Conservation (phyloP, 352 stramenopile species). For the Pythium periplocum region DNA sequence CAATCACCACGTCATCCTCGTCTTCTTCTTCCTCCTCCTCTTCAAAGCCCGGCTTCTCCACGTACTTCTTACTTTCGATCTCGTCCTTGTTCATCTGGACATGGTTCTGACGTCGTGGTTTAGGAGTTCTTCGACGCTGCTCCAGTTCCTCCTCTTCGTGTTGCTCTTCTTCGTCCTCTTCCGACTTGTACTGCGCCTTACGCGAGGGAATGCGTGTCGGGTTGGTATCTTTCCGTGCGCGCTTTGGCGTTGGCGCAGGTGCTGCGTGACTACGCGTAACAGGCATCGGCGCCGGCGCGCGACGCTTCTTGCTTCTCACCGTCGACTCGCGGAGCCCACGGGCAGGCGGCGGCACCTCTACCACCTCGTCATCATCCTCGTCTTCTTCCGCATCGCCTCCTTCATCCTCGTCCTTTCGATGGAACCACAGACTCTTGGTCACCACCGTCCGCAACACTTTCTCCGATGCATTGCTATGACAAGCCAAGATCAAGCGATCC, state of each 20-base stretch:
- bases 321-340: neutral
- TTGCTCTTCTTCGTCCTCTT: slow-evolving; percentile 20
- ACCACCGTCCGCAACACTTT: slow-evolving; percentile 47
- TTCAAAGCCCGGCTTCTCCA: slow-evolving; percentile 5
- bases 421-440: slow-evolving; percentile 64
- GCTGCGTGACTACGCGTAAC: slow-evolving; percentile 1
- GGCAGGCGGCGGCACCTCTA: neutral
- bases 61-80: slow-evolving; percentile 1
- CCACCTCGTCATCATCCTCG: slow-evolving; percentile 7
- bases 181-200: slow-evolving; percentile 6
- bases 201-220: neutral
- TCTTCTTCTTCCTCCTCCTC: slow-evolving; percentile 17
- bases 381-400: slow-evolving; percentile 14
- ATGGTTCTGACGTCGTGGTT: slow-evolving; percentile 6
- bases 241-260: slow-evolving; percentile 9
- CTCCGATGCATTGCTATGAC: slow-evolving; percentile 46
- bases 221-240: slow-evolving; percentile 8
- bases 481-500: slow-evolving; percentile 66
- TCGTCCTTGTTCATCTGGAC: slow-evolving; percentile 15
- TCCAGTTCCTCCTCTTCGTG: slow-evolving; percentile 17
- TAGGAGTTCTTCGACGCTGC: neutral
- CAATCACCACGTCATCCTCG: slow-evolving; percentile 5
- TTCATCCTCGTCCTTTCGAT: slow-evolving; percentile 13
- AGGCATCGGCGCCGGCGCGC: slow-evolving; percentile 4
- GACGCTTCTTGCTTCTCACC: slow-evolving; percentile 7